Conservation (phyloP, 2,329 filamentous ascomycete genomes). For the Aurifilum marmelostoma region DNA sequence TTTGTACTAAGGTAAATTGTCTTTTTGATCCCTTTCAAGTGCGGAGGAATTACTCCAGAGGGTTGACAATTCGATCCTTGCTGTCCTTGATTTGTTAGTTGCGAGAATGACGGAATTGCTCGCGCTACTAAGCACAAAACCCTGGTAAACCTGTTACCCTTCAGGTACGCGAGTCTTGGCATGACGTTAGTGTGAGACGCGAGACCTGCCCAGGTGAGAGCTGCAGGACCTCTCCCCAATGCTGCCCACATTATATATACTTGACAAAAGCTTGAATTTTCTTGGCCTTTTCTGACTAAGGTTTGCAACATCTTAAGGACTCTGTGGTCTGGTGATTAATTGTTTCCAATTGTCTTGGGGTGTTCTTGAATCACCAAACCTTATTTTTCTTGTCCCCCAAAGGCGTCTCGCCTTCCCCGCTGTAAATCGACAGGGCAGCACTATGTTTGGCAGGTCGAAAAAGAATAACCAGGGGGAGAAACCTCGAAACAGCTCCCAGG, state of each 20-base stretch:
- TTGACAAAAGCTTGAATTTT: neutral
- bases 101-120: constrained; percentile 11
- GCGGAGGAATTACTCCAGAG: neutral
- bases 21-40: neutral
- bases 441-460: constrained; percentile 19
- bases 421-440: neutral
- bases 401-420: neutral
- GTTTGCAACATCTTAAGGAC: neutral
- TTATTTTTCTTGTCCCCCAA: too few relatives aligned
- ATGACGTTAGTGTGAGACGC: constrained; percentile 2
- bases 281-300: neutral
- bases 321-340: neutral
- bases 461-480: constrained; percentile 22
- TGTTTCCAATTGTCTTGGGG: neutral
- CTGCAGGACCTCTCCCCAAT: neutral
- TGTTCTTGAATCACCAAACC: neutral
- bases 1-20: neutral
- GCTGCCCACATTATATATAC: neutral
- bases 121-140: neutral
- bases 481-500: constrained; percentile 13
- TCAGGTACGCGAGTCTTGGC: neutral
- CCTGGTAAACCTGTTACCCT: neutral
- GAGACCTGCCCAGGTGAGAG: neutral
- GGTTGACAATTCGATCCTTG: neutral
- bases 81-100: constrained; percentile 12